Evolutionary conservation across 257 asterid genomes (phyloP).

Genomic region (Striga asiatica): DNA sequence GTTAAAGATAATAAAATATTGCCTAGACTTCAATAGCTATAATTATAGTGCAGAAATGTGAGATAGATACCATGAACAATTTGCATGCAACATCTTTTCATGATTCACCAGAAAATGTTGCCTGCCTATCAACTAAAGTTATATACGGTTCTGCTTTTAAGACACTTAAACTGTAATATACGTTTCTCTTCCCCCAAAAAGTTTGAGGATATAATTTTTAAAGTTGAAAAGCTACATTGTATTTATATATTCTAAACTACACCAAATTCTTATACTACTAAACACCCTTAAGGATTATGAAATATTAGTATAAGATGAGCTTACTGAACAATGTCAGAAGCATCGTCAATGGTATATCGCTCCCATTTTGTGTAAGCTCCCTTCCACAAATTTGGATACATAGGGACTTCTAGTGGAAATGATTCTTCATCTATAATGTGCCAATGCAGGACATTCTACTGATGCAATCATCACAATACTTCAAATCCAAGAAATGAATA

Average conservation of each 20-base stretch:
- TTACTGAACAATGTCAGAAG: slow-evolving; percentile 71
- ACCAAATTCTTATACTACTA: slow-evolving; percentile 4
- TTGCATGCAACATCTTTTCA: slow-evolving; percentile 3
- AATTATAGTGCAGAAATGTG: neutral
- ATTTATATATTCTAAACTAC: neutral
- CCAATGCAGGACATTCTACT: slow-evolving; percentile 95
- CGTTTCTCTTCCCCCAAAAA: slow-evolving; percentile 4
- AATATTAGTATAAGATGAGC: slow-evolving; percentile 18
- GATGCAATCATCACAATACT: slow-evolving; percentile 31
- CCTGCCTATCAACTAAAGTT: slow-evolving; percentile 3
- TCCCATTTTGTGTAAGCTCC: slow-evolving; percentile 89
- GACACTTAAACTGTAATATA: neutral
- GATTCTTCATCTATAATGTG: slow-evolving; percentile 95
- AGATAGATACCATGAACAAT: neutral
- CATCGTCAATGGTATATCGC: slow-evolving; percentile 80
- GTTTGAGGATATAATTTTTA: neutral
- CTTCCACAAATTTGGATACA: slow-evolving; percentile 82
- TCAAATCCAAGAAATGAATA: neutral
- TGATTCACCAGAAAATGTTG: neutral
- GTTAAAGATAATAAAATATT: slow-evolving; percentile 8
- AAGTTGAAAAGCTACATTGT: neutral
- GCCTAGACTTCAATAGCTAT: neutral
- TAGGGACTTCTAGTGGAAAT: slow-evolving; percentile 90
- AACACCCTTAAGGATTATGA: neutral
- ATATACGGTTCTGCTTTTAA: neutral